Evolutionary conservation across 805 yeast species (phyloP), one percentile per base, ranked within the genome.

Genomic region (Clavispora asparagi): DNA sequence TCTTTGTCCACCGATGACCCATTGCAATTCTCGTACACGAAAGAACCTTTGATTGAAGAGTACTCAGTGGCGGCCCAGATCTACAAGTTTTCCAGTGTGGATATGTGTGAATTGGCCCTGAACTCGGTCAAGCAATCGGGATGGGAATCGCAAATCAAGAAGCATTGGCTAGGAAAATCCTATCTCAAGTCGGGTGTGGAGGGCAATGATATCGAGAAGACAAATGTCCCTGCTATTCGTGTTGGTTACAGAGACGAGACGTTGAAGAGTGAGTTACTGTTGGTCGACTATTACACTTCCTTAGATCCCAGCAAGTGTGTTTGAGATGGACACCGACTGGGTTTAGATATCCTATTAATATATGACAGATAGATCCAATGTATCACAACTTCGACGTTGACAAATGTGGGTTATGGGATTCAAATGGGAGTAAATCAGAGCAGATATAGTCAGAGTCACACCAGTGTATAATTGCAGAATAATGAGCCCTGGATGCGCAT

Each of bases 11-110:
- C 98, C 0, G 99, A 94, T 67, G 99, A 94, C 71, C 99, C 99
- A 7, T 74, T 94, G 43, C 99, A 95, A 68, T 94, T 94, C 63
- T 87, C 97, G 0, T 94, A 90, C 69, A 94, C 99, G 29, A 82
- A 95, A 60, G 99, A 94, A 62, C 98, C 99, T 13, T 76, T 94
- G 59, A 94, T 94, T 56, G 99, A 94, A 65, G 99, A 94, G 66
- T 94, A 91, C 64, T 88, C 97, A 2, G 98, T 94, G 28, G 99
- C 99, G 7, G 98, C 97, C 0, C 98, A 94, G 67, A 94, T 94
- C 55, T 94, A 91, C 74, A 90, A 94, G 62, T 75, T 94, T 37
- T 88, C 96, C 0, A 82, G 89, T 51, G 98, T 92, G 29, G 99
- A 94, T 66, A 89, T 94, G 95, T 91, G 98, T 63, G 99, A 94